Percentiles rank a stretch among this genome's conserved stretches.
Evolutionary conservation across 257 asterid genomes (phyloP).

Genomic region (Lavandula angustifolia): DNA sequence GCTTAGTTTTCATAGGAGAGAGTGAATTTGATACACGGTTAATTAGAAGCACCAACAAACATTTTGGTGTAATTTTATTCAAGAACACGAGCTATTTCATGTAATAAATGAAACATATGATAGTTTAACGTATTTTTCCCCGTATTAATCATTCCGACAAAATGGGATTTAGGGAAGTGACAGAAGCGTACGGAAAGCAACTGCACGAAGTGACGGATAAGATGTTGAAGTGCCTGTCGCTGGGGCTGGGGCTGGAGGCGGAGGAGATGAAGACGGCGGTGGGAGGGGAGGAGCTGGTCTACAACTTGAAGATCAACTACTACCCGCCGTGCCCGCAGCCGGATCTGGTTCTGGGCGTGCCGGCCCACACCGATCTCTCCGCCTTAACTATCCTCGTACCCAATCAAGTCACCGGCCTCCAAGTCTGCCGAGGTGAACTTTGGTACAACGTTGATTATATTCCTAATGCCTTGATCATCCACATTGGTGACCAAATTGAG

Average conservation of each 20-base stretch:
- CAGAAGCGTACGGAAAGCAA: slow-evolving; percentile 45
- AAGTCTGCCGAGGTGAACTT: slow-evolving; percentile 47
- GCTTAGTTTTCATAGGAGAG: too few relatives aligned
- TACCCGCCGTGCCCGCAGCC: slow-evolving; percentile 82
- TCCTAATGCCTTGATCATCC: slow-evolving; percentile 66
- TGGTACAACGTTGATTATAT: slow-evolving; percentile 63
- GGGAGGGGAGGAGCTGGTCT: slow-evolving; percentile 52
- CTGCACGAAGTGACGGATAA: slow-evolving; percentile 39
- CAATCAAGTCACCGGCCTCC: slow-evolving; percentile 59
- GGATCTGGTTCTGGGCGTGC: slow-evolving; percentile 66
- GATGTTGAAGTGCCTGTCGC: slow-evolving; percentile 43
- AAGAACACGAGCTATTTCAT: too few relatives aligned
- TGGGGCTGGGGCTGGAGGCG: slow-evolving; percentile 53
- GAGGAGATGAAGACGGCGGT: slow-evolving; percentile 43
- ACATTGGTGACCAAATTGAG: slow-evolving; percentile 77
- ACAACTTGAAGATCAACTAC: slow-evolving; percentile 58
- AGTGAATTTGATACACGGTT: too few relatives aligned
- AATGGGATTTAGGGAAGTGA: slow-evolving; percentile 42
- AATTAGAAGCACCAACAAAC: too few relatives aligned
- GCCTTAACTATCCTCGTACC: slow-evolving; percentile 58
- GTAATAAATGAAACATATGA: too few relatives aligned
- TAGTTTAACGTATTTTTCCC: too few relatives aligned
- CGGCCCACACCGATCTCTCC: slow-evolving; percentile 57
- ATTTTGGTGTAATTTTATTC: too few relatives aligned
- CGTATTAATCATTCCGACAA: too few relatives aligned